These are phyloP conservation scores for Metschnikowia lochheadii DNA, from an alignment of 805 yeast genomes.

Conservation along the genomic window DNA sequence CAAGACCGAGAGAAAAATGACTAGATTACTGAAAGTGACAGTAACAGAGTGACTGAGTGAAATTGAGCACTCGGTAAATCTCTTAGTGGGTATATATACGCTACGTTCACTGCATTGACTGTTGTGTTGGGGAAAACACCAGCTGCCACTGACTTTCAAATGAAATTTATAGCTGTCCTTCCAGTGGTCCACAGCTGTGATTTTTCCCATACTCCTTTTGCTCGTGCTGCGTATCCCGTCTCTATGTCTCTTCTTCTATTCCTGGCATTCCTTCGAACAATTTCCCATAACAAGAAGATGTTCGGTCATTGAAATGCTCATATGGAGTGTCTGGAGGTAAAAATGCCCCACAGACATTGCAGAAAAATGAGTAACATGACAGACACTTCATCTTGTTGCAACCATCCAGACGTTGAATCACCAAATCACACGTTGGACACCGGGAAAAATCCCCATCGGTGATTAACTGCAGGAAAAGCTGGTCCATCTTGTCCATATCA, in stretches of 20 bases:
- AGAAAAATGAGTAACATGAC: conserved; percentile 46
- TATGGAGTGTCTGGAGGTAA: conserved; percentile 44
- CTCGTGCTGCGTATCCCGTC: no score
- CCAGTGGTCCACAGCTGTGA: no score
- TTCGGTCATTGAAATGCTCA: conserved; percentile 44
- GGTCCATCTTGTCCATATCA: conserved; percentile 35
- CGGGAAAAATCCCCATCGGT: conserved; percentile 38
- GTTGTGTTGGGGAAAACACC: no score
- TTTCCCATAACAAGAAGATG: conserved; percentile 43
- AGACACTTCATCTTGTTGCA: conserved; percentile 61
- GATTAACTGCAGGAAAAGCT: conserved; percentile 41
- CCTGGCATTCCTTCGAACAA: conserved; percentile 50
- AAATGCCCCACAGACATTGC: conserved; percentile 50
- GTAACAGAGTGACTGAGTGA: no score
- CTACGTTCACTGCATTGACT: no score
- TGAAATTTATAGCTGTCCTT: no score
- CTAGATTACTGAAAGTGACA: no score
- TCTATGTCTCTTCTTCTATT: background rate
- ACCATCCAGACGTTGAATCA: conserved; percentile 55
- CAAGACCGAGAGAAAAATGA: no score
- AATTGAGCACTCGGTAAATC: no score
- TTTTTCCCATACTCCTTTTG: no score
- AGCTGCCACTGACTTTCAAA: no score
- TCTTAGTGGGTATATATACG: no score
- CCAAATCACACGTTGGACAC: conserved; percentile 52